Percentiles rank a stretch among this genome's conserved stretches.
phyloP scores from a whole-genome alignment of 148 eudicot species.

The Cornus florida region DNA sequence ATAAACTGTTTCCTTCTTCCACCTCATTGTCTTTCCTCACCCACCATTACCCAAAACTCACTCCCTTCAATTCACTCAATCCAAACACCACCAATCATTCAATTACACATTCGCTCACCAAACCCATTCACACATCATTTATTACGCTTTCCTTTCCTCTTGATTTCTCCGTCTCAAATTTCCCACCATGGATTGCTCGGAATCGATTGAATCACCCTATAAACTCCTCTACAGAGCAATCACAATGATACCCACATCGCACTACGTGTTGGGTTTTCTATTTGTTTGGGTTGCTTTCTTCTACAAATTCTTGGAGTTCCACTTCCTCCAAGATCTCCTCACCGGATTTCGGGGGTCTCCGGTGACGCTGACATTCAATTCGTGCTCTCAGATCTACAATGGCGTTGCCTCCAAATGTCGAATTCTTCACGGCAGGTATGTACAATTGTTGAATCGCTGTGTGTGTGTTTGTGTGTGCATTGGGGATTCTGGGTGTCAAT shows the following conservation, averaged over 20 bases:
- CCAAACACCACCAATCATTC: not conserved
- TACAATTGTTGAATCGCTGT: conserved; percentile 13
- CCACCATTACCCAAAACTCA: not conserved
- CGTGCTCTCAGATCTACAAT: conserved; percentile 54
- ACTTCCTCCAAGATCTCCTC: conserved; percentile 62
- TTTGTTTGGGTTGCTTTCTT: conserved; percentile 25
- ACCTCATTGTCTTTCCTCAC: conserved; percentile 7
- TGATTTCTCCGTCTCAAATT: not conserved
- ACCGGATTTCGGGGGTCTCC: conserved; percentile 66
- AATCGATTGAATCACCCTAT: conserved; percentile 33
- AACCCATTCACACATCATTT: no score
- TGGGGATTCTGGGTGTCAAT: not conserved
- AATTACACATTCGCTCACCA: not conserved
- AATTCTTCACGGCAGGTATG: conserved; percentile 69
- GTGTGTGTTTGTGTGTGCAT: not conserved
- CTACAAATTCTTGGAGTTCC: conserved; percentile 77
- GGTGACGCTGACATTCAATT: conserved; percentile 47
- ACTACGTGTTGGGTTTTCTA: conserved; percentile 43
- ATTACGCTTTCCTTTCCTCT: not conserved
- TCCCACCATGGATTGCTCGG: conserved; percentile 21
- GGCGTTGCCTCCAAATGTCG: conserved; percentile 78
- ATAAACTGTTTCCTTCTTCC: no score
- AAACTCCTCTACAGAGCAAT: conserved; percentile 38
- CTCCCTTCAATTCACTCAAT: not conserved
- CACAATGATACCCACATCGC: conserved; percentile 47